Conservation (phyloP, 352 stramenopile species). For the Phytophthora chlamydospora region DNA sequence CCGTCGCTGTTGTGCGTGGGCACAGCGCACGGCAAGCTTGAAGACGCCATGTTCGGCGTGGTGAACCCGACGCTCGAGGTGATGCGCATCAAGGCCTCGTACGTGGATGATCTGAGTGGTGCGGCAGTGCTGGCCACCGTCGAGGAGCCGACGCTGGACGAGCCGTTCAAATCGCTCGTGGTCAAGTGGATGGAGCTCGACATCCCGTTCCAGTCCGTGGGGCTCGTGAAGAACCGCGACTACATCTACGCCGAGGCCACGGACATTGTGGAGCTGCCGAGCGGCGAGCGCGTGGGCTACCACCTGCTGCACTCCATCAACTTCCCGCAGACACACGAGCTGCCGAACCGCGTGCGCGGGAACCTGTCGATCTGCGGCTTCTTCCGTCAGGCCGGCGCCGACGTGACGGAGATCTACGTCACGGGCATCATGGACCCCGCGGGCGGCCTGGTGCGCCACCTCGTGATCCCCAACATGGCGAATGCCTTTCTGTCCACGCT, state of each 20-base stretch:
- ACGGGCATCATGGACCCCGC: conserved; percentile 41
- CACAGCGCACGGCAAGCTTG: conserved; percentile 27
- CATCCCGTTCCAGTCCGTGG: conserved; percentile 30
- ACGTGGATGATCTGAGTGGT: conserved; percentile 47
- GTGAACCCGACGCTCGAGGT: conserved; percentile 39
- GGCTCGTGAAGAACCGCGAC: conserved; percentile 52
- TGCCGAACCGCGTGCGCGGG: conserved; percentile 25
- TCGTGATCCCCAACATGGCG: conserved; percentile 32
- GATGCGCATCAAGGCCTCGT: conserved; percentile 42
- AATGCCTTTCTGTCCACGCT: conserved; percentile 25
- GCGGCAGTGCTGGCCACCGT: conserved; percentile 42
- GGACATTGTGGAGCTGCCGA: conserved; percentile 37
- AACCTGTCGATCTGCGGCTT: conserved; percentile 35
- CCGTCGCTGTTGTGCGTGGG: conserved; percentile 38
- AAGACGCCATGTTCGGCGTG: conserved; percentile 43
- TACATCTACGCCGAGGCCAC: conserved; percentile 54
- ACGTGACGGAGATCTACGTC: conserved; percentile 29
- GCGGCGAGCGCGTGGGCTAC: conserved; percentile 45
- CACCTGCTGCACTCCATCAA: conserved; percentile 48
- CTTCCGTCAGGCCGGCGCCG: conserved; percentile 24
- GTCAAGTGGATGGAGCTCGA: conserved; percentile 45
- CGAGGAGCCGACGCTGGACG: conserved; percentile 44
- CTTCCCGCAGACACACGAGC: conserved; percentile 28
- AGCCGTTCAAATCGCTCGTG: conserved; percentile 46
- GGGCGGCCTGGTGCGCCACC: conserved; percentile 25